Evolutionary conservation across 2,329 filamentous ascomycete species (phyloP).

Genomic region (Nemania sp.): DNA sequence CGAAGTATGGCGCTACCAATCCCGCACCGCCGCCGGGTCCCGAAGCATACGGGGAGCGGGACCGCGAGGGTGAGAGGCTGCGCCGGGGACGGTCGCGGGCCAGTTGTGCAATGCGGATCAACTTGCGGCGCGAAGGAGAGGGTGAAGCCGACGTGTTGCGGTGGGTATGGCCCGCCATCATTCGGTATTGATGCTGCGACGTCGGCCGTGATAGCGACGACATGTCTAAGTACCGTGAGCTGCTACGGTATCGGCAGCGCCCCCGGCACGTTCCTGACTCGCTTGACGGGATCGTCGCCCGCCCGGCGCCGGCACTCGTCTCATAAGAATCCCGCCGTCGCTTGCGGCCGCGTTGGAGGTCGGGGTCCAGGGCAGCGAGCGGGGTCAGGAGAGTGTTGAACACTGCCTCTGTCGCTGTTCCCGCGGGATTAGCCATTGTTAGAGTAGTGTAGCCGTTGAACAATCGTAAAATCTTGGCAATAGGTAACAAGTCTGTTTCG

Average conservation of each 20-base stretch:
- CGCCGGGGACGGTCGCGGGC: constrained; percentile 43
- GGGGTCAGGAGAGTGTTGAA: constrained; percentile 33
- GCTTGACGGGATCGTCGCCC: constrained; percentile 38
- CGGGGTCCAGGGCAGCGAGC: constrained; percentile 39
- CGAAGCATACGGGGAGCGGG: constrained; percentile 33
- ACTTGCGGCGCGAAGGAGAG: constrained; percentile 47
- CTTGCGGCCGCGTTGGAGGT: constrained; percentile 43
- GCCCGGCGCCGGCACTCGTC: constrained; percentile 28
- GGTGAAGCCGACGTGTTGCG: constrained; percentile 37
- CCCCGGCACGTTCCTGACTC: constrained; percentile 47
- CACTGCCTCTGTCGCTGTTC: constrained; percentile 28
- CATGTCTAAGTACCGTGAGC: constrained; percentile 37
- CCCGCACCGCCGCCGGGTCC: not conserved
- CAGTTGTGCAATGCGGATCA: constrained; percentile 47
- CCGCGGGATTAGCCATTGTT: constrained; percentile 31
- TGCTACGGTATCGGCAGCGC: constrained; percentile 46
- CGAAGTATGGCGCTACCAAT: constrained; percentile 21
- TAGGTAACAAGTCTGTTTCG: not conserved
- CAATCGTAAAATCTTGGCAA: not conserved
- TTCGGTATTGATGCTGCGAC: constrained; percentile 18
- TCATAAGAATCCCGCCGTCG: constrained; percentile 41
- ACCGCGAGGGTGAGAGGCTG: constrained; percentile 48
- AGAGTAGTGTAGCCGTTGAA: not conserved
- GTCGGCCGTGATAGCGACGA: constrained; percentile 29
- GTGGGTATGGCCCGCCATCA: constrained; percentile 26